Evolutionary conservation across 2,329 filamentous ascomycete genomes (phyloP), one percentile per base, ranked within the genome.

Genomic region (Monosporascus sp.): DNA sequence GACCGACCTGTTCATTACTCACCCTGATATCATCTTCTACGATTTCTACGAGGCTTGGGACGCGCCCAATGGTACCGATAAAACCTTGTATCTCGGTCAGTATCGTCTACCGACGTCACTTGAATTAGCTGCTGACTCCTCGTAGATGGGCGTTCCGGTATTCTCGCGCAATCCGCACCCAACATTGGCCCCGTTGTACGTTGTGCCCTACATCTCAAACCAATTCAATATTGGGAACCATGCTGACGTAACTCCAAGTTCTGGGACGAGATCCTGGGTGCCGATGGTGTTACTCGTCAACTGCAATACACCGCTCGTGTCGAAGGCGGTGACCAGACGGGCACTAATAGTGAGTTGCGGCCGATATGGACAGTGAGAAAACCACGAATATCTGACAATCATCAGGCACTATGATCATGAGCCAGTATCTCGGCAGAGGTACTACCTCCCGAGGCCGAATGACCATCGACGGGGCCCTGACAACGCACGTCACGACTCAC

Each of bases 251-350:
- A 6, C 11, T 22, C 9, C 20, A 22, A 67, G 65, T 66, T 67
- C 67, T 85, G 78, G 77, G 82, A 86, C 58, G 78, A 83, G 55
- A 78, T 86, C 63, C 70, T 65, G 37, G 76, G 77, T 8, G 67
- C 60, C 5, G 85, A 88, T 59, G 82, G 82, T 27, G 78, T 82
- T 54, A 76, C 78, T 6, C 78, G 85, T 45, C 80, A 86, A 59
- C 70, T 87, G 35, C 85, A 88, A 64, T 88, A 81, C 74, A 87
- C 84, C 7, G 79, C 83, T 40, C 78, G 85, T 58, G 82, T 86
- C 38, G 84, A 87, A 58, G 79, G 77, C 43, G 75, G 72, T 49
- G 64, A 67, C 49, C 55, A 60, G 43, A 68, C 69, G n/a, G 65
- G 63, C 35, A 66, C 59, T 45, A 67, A 65, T 49, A 66, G 65